Evolutionary conservation across 352 stramenopile genomes (phyloP).

Genomic region (Globisporangium yorkense): DNA sequence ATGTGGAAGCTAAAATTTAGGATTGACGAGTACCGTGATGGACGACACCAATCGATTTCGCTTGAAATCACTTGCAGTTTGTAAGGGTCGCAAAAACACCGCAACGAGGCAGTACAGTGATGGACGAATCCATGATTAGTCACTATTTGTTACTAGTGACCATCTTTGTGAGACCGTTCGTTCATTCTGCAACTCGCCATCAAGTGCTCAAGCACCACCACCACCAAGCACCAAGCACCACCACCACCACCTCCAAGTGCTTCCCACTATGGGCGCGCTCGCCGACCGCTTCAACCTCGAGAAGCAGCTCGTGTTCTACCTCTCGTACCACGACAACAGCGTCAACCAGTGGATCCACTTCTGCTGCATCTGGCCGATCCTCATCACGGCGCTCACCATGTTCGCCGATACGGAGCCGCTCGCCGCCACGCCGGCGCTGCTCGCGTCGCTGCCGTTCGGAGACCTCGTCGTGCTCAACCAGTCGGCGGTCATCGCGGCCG

Average conservation of each 20-base stretch:
- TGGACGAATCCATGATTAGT: too few species aligned
- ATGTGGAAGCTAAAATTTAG: too few species aligned
- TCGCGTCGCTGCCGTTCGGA: conserved; percentile 22
- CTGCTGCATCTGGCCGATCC: conserved; percentile 80
- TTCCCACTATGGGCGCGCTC: conserved; percentile 10
- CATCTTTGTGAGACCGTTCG: too few species aligned
- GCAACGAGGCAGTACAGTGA: too few species aligned
- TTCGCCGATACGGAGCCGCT: conserved; percentile 38
- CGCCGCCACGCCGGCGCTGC: conserved; percentile 16
- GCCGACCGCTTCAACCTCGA: conserved; percentile 71
- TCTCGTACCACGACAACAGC: conserved; percentile 80
- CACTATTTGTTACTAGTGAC: too few species aligned
- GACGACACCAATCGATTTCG: too few species aligned
- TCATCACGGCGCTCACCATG: conserved; percentile 68
- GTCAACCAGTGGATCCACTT: conserved; percentile 83
- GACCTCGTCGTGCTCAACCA: conserved; percentile 64
- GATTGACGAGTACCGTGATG: too few species aligned
- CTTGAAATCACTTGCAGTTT: too few species aligned
- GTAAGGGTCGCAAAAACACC: too few species aligned
- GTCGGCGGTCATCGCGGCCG: conserved; percentile 32
- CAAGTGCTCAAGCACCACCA: not conserved
- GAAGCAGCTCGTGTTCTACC: conserved; percentile 81
- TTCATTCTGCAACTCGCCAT: not conserved
- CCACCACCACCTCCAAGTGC: not conserved
- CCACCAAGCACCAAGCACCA: not conserved